Base-by-base conservation (phyloP, 163 green algal species). In the Prototheca wickerhamii region DNA sequence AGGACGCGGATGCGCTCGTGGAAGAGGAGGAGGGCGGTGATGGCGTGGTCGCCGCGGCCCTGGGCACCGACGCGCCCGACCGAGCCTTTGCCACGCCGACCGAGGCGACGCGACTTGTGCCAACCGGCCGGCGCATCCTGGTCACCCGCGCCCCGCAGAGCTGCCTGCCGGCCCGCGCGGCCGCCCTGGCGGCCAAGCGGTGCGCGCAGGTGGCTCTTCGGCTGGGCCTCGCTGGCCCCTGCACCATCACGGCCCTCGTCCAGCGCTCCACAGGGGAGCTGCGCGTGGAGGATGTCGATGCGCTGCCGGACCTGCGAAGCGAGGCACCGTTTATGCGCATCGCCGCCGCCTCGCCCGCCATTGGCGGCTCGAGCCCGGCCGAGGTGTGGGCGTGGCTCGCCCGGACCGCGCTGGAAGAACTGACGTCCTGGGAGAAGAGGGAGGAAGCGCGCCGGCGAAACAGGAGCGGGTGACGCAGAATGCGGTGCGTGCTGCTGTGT, bases 191-290 rank as follows among this genome's bases (percentile, higher is more conserved):
- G 29, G 51, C 53, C 17, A 7, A 51, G 26, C 42, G 60, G 32
- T 23, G 73, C 8, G 31, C 64, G 64, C 51, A 63, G 35, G 67
- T 77, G 31, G 62, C 68, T 20, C 34, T 56, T 25, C 58, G 37
- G 62, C 53, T 76, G 46, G 67, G 55, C 1, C 61, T 78, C 31
- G 31, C 34, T 35, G 71, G 71, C 18, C 68, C 58, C 32, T 68
- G 60, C 26, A n/a, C 43, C 55, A 44, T 78, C 33, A 10, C 20
- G 29, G 58, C 54, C 4, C 64, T 69, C 42, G 67, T 78, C 42
- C 64, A 78, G n/a, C 37, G 37, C 8, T 26, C 51, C 44, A 76
- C 71, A 18, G 67, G 65, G 17, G 68, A 78, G 65, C 26, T 76
- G 32, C 46, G 73, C 34, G 57, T 78, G 1, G 34, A 7, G 1